Conservation (phyloP, 2,329 filamentous ascomycete species). For the Graphiopsis chlorocephala region DNA sequence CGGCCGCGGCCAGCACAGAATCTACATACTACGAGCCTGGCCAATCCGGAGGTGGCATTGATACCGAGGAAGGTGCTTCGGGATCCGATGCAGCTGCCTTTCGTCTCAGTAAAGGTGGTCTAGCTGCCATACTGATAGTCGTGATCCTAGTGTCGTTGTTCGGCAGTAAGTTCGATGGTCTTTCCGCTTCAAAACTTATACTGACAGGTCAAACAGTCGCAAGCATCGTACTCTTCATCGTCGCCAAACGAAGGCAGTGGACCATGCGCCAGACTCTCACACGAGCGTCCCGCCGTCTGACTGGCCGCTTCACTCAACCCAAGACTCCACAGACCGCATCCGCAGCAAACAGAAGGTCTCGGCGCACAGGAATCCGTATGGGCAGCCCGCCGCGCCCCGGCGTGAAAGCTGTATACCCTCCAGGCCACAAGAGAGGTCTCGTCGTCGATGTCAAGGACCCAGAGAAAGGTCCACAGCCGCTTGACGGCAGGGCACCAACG, state of each 20-base stretch:
- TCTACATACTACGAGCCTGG: conserved; percentile 1
- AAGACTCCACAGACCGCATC: conserved; percentile 4
- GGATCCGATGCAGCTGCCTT: conserved; percentile 58
- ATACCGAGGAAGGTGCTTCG: conserved; percentile 58
- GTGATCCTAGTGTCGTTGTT: conserved; percentile 60
- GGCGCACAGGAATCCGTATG: conserved; percentile 25
- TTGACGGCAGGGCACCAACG: conserved; percentile 15
- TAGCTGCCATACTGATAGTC: conserved; percentile 72
- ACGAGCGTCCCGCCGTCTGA: conserved; percentile 55
- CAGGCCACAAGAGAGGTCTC: conserved; percentile 28
- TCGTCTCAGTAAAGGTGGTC: conserved; percentile 63
- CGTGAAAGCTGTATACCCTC: conserved; percentile 12
- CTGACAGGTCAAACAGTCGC: conserved; percentile 49
- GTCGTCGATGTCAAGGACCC: conserved; percentile 27
- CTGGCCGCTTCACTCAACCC: conserved; percentile 36
- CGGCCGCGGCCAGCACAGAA: neutral
- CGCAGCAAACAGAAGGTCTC: conserved; percentile 21
- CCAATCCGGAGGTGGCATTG: conserved; percentile 18
- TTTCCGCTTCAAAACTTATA: neutral
- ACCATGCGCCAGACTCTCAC: conserved; percentile 69
- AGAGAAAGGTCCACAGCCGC: conserved; percentile 29
- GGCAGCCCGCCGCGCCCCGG: conserved; percentile 13
- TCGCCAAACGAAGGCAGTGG: conserved; percentile 85
- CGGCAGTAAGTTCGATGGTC: conserved; percentile 57
- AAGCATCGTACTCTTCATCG: conserved; percentile 67